phyloP scores from a whole-genome alignment of 176 grass and related monocot species.

The Puya raimondii region DNA sequence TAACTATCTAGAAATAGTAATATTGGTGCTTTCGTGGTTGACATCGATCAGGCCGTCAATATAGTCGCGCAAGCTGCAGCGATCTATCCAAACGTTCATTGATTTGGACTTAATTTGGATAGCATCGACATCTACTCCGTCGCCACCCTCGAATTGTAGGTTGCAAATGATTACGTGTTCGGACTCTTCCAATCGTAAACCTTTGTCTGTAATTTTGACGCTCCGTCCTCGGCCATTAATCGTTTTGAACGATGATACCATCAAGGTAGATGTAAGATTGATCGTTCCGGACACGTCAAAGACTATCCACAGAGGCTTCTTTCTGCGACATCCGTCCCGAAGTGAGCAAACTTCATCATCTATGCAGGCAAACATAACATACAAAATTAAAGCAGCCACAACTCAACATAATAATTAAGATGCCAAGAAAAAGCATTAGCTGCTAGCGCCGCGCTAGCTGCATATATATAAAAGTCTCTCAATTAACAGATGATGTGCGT shows the following conservation, averaged over 20 bases:
- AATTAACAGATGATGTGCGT: too few relatives aligned
- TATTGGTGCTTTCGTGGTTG: slow-evolving; percentile 57
- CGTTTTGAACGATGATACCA: slow-evolving; percentile 65
- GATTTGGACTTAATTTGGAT: slow-evolving; percentile 63
- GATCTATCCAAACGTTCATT: slow-evolving; percentile 58
- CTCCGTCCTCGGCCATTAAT: slow-evolving; percentile 60
- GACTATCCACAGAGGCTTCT: slow-evolving; percentile 55
- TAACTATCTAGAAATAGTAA: slow-evolving; percentile 53
- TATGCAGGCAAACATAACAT: neutral
- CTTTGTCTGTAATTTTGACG: slow-evolving; percentile 45
- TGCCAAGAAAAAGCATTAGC: too few relatives aligned
- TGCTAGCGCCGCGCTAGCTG: too few relatives aligned
- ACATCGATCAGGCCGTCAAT: slow-evolving; percentile 73
- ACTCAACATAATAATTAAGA: too few relatives aligned
- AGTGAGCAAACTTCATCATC: slow-evolving; percentile 62
- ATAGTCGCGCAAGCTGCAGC: slow-evolving; percentile 53
- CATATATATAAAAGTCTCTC: too few relatives aligned
- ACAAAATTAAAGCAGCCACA: too few relatives aligned
- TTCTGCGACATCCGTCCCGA: slow-evolving; percentile 40
- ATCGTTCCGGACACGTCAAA: slow-evolving; percentile 65
- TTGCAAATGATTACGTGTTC: slow-evolving; percentile 74
- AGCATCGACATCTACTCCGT: slow-evolving; percentile 57
- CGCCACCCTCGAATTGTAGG: slow-evolving; percentile 46
- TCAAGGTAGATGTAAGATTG: slow-evolving; percentile 39
- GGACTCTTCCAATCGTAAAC: slow-evolving; percentile 54